phyloP scores from a whole-genome alignment of 768 basidiomycete genomes.

The Tricholoma flavovirens region DNA sequence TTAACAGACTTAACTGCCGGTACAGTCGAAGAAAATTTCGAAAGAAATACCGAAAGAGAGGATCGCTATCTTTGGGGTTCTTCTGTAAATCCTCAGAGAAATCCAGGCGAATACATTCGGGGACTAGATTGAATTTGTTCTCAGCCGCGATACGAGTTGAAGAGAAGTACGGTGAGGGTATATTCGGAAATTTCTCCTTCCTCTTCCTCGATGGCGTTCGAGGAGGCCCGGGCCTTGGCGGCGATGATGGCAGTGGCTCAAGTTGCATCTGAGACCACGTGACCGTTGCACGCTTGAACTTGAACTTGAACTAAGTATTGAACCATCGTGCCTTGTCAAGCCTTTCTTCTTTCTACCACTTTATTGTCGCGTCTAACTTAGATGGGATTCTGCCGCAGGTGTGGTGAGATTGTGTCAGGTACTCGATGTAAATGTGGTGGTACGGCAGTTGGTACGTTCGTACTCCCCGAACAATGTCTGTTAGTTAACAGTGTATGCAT shows the following conservation, averaged over 20 bases:
- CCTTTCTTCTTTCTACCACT: constrained; percentile 8
- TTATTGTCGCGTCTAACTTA: constrained; percentile 5
- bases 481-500: not conserved
- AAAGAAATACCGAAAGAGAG: constrained; percentile 23
- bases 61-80: constrained; percentile 12
- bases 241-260: not conserved
- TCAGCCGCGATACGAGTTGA: not conserved
- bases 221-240: no score
- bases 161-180: constrained; percentile 10
- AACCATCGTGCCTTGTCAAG: not conserved
- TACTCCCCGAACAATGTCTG: constrained; percentile 3
- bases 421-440: constrained; percentile 79
- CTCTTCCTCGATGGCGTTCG: not conserved
- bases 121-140: not conserved
- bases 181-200: not conserved
- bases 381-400: constrained; percentile 85
- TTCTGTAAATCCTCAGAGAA: not conserved
- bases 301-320: not conserved
- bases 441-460: constrained; percentile 62
- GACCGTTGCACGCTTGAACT: constrained; percentile 10
- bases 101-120: not conserved
- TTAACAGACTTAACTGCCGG: constrained; percentile 20
- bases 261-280: no score
- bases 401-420: constrained; percentile 74
- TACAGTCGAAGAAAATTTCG: constrained; percentile 20